Conservation (phyloP, 2,329 filamentous ascomycete species). For the Sclerotinia spermophila region DNA sequence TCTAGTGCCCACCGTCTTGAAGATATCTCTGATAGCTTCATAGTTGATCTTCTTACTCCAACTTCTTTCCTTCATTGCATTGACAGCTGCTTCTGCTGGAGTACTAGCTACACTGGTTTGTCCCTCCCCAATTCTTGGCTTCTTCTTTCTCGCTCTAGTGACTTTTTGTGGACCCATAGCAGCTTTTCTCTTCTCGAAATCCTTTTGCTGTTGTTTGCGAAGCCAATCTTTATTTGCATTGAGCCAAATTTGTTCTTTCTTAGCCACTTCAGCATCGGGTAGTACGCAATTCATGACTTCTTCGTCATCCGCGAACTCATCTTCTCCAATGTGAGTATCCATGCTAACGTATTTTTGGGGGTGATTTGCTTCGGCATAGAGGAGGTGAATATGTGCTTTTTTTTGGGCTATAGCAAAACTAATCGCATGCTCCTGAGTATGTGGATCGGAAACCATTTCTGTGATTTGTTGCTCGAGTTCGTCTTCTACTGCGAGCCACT, state of each 20-base stretch:
- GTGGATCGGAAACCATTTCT: conserved; percentile 62
- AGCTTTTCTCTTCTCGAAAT: conserved; percentile 67
- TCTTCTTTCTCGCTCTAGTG: conserved; percentile 52
- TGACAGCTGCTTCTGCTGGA: conserved; percentile 65
- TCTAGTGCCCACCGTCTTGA: conserved; percentile 39
- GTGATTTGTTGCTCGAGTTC: conserved; percentile 68
- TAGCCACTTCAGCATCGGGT: conserved; percentile 65
- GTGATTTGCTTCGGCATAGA: conserved; percentile 48
- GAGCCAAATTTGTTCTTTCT: conserved; percentile 92
- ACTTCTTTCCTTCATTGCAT: conserved; percentile 63
- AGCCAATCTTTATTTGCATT: conserved; percentile 94
- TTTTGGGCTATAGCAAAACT: conserved; percentile 56
- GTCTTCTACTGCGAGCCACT: conserved; percentile 59
- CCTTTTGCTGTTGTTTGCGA: conserved; percentile 78
- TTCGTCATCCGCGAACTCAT: conserved; percentile 84
- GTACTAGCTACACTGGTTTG: conserved; percentile 63
- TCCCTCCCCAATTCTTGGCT: conserved; percentile 59
- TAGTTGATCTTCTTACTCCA: conserved; percentile 77
- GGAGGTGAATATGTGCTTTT: conserved; percentile 51
- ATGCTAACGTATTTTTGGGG: conserved; percentile 51
- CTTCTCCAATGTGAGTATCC: conserved; percentile 65
- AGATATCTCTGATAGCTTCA: conserved; percentile 49
- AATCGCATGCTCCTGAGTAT: conserved; percentile 53
- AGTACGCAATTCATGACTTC: conserved; percentile 82
- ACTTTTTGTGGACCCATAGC: conserved; percentile 52